Evolutionary conservation across 768 basidiomycete genomes (phyloP), one percentile per base, ranked within the genome.

Genomic region (Rhizopogon salebrosus): DNA sequence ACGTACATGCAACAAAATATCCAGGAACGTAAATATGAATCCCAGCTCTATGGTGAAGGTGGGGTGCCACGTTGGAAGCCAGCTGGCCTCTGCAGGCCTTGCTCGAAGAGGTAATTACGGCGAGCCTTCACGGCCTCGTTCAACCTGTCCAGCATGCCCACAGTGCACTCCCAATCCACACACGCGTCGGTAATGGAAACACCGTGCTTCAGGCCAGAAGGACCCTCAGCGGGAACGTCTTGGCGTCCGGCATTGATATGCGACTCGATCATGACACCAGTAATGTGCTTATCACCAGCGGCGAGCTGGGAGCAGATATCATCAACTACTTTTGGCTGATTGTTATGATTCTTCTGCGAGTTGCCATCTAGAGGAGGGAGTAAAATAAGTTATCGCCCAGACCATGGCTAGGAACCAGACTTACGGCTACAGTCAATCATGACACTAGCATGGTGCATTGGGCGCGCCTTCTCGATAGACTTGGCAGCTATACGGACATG

Each of bases 181-280:
- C 93, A 97, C 2, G 91, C 94, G 58, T 97, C 93, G 0, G 93
- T 97, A 65, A 95, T 94, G 57, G 84, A 87, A 50, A 95, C 82
- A 49, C 91, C 91, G 53, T 85, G 74, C 68, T 88, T 91, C 59
- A 94, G 78, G 8, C 66, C 79, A 16, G 71, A 58, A 0, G 87
- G 85, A 6, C 93, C 89, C 39, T 73, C 76, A 3, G 76, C 58
- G 2, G 95, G 94, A 13, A 95, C 89, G 60, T 93, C 89, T 73
- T 99, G 95, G 54, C 85, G 76, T 18, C 95, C 95, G 46, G 85
- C 87, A 64, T 89, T 87, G 70, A 99, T 85, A 69, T 98, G 89
- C 11, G 87, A 90, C 73, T 99, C 95, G 65, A 99, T 82, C 95
- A 99, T 98, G 53, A 98, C 92, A 41, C 95, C 95, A 4, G 91